These are phyloP conservation scores for Chytriomyces sp. DNA, from an alignment of 192 early-diverging fungal species.

Conservation along the genomic window DNA sequence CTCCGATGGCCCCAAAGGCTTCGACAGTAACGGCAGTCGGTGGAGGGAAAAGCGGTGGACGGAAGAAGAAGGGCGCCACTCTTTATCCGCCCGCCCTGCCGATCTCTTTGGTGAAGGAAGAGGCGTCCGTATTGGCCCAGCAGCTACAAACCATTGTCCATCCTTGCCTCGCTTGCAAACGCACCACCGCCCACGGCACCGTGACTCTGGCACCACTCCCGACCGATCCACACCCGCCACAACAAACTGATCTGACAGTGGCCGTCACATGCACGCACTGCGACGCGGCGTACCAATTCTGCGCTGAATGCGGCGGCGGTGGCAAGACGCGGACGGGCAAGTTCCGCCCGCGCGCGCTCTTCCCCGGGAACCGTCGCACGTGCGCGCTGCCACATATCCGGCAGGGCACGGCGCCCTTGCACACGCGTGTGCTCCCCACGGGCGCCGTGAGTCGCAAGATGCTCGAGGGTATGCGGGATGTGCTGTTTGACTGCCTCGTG, in stretches of 20 bases:
- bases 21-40: not conserved
- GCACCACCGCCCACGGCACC: not conserved
- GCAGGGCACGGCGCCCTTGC: slow-evolving; percentile 24
- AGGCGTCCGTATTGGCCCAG: not conserved
- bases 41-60: not conserved
- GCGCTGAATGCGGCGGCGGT: slow-evolving; percentile 52
- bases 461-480: slow-evolving; percentile 7
- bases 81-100: too few relatives aligned
- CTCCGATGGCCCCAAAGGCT: not conserved
- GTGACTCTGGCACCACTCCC: not conserved
- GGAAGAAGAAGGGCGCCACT: too few relatives aligned
- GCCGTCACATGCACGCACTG: slow-evolving; percentile 37
- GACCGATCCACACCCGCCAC: not conserved
- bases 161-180: slow-evolving; percentile 25
- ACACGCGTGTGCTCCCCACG: not conserved
- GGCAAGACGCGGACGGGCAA: slow-evolving; percentile 51
- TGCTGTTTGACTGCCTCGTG: slow-evolving; percentile 10
- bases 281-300: slow-evolving; percentile 40
- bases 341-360: slow-evolving; percentile 40
- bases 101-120: too few relatives aligned
- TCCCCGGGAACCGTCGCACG: slow-evolving; percentile 29
- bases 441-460: not conserved
- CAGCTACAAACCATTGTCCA: not conserved
- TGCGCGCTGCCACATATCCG: slow-evolving; percentile 42
- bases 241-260: not conserved